Evolutionary conservation across 768 basidiomycete species (phyloP).

Genomic region (Termitomyces bulborhizus): DNA sequence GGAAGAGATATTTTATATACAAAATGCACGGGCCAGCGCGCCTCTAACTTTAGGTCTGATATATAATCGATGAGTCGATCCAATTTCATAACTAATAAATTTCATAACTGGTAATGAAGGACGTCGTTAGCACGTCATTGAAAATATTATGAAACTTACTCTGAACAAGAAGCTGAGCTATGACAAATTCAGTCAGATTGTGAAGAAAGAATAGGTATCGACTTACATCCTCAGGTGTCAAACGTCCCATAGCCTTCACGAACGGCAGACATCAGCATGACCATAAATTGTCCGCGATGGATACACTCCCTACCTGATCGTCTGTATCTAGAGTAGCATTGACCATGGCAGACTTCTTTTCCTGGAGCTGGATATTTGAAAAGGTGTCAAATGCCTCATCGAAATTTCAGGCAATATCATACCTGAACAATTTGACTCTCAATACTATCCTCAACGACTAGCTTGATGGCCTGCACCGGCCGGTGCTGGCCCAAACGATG

Average conservation of each 20-base stretch:
- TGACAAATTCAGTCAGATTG: conserved; percentile 7
- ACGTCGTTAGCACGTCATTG: neutral
- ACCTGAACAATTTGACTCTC: conserved; percentile 92
- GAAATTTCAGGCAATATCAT: conserved; percentile 5
- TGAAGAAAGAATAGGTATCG: neutral
- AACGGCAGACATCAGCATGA: conserved; percentile 8
- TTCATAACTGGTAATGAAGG: neutral
- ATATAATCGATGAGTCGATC: too few species aligned
- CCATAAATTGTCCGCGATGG: neutral
- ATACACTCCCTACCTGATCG: conserved; percentile 50
- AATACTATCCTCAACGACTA: conserved; percentile 94
- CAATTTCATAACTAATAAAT: too few species aligned
- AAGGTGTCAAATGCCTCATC: neutral
- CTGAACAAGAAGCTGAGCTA: conserved; percentile 57
- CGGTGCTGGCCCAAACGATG: conserved; percentile 94
- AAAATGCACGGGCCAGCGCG: neutral
- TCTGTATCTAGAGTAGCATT: conserved; percentile 81
- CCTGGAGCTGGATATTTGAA: conserved; percentile 57
- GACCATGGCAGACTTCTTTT: conserved; percentile 96
- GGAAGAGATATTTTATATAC: neutral
- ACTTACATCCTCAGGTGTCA: conserved; percentile 80
- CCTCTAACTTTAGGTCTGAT: too few species aligned
- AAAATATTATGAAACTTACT: conserved; percentile 23
- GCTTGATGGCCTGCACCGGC: conserved; percentile 89
- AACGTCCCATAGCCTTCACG: conserved; percentile 78